Evolutionary conservation across 2,329 filamentous ascomycete genomes (phyloP), one percentile per base, ranked within the genome.

Genomic region (Verticillium nonalfalfae): DNA sequence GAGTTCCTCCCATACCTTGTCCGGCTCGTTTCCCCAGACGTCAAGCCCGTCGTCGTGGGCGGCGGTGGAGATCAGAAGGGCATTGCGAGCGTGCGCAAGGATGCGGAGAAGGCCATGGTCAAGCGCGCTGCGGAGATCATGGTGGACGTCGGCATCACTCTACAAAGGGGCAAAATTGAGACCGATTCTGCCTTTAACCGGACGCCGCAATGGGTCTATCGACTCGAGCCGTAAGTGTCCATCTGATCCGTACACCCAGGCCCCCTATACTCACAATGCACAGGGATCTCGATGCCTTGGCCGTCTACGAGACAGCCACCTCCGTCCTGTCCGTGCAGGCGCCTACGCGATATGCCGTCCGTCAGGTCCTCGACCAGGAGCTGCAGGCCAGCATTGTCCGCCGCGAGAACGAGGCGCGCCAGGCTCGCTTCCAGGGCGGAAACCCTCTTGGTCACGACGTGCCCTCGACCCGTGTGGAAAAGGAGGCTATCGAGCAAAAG

Each of bases 291-390:
- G 95, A 99, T 74, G 80, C 84, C 9, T 81, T 98, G 0, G 82
- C 89, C 1, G 83, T 84, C 0, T 98, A 91, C 68, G 87, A 91
- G 67, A 91, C 91, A 0, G 84, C 82, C 7, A 76, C 81, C 2
- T 78, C 85, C 4, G 76, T 81, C 4, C 76, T 84, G 15, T 78
- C 81, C 40, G 83, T 85, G 2, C 84, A 85, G 10, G 87, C 86
- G 1, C 92, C 91, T 0, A 91, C 91, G 0, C 86, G 95, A n/a
- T 99, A 92, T 70, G 94, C 94, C 1, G 89, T 99, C 6, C 88
- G 95, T 26, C 94, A 97, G 73, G 93, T 97, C 9, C 82, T 99
- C 1, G 93, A 97, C 70, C 91, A 95, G 72, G 94, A 98, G 73
- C 90, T 94, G 68, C 86, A 85, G 63, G 91, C 90, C 70, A 89